These are phyloP conservation scores for Diplocarpon rosae DNA, from an alignment of 2,329 filamentous ascomycete genomes.

Conservation along the genomic window DNA sequence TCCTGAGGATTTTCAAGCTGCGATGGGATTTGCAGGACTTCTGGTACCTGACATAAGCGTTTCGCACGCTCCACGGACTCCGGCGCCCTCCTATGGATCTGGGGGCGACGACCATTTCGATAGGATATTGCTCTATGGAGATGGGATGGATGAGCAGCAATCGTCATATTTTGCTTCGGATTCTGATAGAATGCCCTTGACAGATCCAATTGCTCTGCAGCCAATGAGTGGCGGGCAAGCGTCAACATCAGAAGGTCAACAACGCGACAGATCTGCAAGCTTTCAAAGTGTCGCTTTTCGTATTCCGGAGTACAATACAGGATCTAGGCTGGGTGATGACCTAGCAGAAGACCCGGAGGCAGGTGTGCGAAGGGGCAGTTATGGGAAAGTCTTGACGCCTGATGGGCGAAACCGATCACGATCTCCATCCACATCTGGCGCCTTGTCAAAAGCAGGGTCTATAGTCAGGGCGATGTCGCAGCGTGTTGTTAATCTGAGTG, in stretches of 20 bases:
- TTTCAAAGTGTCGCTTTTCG: slow-evolving; percentile 44
- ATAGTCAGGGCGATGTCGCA: slow-evolving; percentile 85
- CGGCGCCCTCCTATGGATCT: slow-evolving; percentile 20
- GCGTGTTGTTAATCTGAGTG: slow-evolving; percentile 93
- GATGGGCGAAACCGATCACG: slow-evolving; percentile 35
- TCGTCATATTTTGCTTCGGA: slow-evolving; percentile 31
- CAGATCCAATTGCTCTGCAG: slow-evolving; percentile 42
- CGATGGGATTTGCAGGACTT: slow-evolving; percentile 28
- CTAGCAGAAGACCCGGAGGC: slow-evolving; percentile 49
- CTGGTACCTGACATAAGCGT: slow-evolving; percentile 25
- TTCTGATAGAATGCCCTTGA: slow-evolving; percentile 49
- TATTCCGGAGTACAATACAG: slow-evolving; percentile 25
- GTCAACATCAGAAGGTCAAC: slow-evolving; percentile 30
- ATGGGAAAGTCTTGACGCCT: slow-evolving; percentile 45
- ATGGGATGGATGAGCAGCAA: slow-evolving; percentile 17
- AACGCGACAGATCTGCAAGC: slow-evolving; percentile 36
- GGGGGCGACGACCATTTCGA: slow-evolving; percentile 20
- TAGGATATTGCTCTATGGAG: slow-evolving; percentile 19
- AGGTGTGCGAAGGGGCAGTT: slow-evolving; percentile 42
- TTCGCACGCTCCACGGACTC: slow-evolving; percentile 20
- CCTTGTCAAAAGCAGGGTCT: slow-evolving; percentile 58
- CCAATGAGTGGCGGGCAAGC: slow-evolving; percentile 39
- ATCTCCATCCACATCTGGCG: slow-evolving; percentile 53
- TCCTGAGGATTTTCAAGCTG: slow-evolving; percentile 25
- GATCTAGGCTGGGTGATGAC: slow-evolving; percentile 48